Percentiles rank a stretch among this genome's conserved stretches.
phyloP scores from a whole-genome alignment of 306 rosid species.

The Fragaria vesca region DNA sequence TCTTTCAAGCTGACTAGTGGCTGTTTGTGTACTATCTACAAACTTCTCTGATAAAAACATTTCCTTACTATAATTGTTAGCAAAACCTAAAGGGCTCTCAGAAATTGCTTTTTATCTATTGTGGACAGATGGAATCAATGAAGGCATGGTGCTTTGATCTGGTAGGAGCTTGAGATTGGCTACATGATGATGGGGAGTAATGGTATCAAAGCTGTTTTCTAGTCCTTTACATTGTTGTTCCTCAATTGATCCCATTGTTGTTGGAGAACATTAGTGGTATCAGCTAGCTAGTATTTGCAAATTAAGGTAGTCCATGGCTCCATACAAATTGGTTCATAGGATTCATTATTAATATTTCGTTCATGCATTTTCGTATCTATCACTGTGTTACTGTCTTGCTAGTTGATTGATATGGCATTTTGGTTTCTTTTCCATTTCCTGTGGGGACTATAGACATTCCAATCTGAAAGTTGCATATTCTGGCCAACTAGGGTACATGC shows the following conservation, averaged over 20 bases:
- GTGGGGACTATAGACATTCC: conserved; percentile 72
- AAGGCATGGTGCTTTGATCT: no score
- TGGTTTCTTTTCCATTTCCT: conserved; percentile 23
- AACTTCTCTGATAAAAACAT: background rate
- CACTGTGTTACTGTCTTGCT: background rate
- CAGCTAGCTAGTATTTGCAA: background rate
- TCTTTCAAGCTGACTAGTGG: background rate
- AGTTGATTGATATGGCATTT: background rate
- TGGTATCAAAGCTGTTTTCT: background rate
- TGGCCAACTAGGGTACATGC: conserved; percentile 60
- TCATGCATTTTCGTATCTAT: background rate
- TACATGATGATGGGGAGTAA: no score
- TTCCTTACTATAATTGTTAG: background rate
- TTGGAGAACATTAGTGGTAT: background rate
- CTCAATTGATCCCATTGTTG: background rate
- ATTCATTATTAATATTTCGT: no score
- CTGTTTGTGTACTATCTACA: background rate
- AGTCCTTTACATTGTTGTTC: background rate
- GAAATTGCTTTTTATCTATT: no score
- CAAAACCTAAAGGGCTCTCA: no score
- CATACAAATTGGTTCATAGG: no score
- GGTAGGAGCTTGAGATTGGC: no score
- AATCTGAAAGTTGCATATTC: conserved; percentile 65
- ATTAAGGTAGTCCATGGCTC: background rate
- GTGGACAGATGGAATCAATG: background rate